A percentile compares a stretch with the other conserved stretches of the same genome.
phyloP scores from a whole-genome alignment of 768 basidiomycete species.

The Gloeopeniophorella convolvens region DNA sequence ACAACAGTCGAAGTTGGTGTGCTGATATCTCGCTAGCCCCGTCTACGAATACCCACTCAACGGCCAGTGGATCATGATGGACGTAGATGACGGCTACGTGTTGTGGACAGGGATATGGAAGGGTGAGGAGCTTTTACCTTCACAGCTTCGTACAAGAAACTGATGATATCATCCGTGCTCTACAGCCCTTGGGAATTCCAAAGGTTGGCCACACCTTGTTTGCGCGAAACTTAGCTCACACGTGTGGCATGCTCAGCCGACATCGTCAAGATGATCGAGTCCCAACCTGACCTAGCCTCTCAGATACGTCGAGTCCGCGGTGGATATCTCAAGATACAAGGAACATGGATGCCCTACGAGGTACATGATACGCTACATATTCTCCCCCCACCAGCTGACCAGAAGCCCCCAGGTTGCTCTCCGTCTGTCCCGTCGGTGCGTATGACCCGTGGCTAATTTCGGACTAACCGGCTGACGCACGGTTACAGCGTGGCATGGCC shows the following conservation, averaged over 20 bases:
- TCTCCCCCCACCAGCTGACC: slow-evolving; percentile 11
- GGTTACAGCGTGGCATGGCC: slow-evolving; percentile 75
- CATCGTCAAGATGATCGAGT: slow-evolving; percentile 90
- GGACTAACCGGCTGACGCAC: slow-evolving; percentile 13
- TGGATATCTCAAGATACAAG: slow-evolving; percentile 87
- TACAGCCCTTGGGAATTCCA: slow-evolving; percentile 79
- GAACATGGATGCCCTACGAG: slow-evolving; percentile 93
- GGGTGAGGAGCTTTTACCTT: slow-evolving; percentile 39
- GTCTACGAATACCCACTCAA: slow-evolving; percentile 89
- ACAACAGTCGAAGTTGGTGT: neutral
- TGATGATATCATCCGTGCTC: slow-evolving; percentile 18
- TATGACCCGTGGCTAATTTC: slow-evolving; percentile 11
- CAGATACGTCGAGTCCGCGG: slow-evolving; percentile 80
- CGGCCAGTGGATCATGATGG: slow-evolving; percentile 94
- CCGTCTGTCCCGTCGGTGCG: slow-evolving; percentile 70
- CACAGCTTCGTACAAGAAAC: neutral
- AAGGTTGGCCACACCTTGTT: slow-evolving; percentile 43
- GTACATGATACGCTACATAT: slow-evolving; percentile 32
- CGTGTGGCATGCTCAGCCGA: slow-evolving; percentile 48
- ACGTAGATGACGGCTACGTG: slow-evolving; percentile 88
- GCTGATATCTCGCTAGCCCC: slow-evolving; percentile 38
- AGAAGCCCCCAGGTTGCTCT: slow-evolving; percentile 56
- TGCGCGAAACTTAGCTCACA: slow-evolving; percentile 3
- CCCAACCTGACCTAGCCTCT: slow-evolving; percentile 78
- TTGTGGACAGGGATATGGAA: slow-evolving; percentile 95